Evolutionary conservation across 2,329 filamentous ascomycete genomes (phyloP).

Genomic region (Fusarium neocosmosporiellum): DNA sequence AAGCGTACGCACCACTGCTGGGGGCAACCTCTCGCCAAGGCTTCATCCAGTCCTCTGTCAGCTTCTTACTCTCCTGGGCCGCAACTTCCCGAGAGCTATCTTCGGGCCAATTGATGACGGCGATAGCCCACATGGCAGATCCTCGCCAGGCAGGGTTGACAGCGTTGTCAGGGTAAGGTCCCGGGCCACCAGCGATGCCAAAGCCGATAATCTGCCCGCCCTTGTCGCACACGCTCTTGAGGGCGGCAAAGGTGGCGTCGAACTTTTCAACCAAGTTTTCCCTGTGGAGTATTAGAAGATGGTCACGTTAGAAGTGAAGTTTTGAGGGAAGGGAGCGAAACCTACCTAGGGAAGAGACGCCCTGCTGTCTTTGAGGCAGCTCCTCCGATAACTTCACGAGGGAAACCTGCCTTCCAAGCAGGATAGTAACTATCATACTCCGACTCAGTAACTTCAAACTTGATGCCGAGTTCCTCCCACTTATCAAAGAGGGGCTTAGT

Average conservation of each 20-base stretch:
- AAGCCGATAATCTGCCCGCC: slow-evolving; percentile 56
- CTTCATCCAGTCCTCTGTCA: slow-evolving; percentile 43
- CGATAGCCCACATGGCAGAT: slow-evolving; percentile 52
- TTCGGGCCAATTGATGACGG: slow-evolving; percentile 46
- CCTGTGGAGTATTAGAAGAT: background rate
- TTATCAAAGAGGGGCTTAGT: slow-evolving; percentile 20
- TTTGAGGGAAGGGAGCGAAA: rapidly evolving
- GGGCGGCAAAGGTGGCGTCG: slow-evolving; percentile 48
- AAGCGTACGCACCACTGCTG: slow-evolving; percentile 32
- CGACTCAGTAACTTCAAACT: slow-evolving; percentile 14
- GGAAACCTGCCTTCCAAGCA: slow-evolving; percentile 38
- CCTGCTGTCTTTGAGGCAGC: slow-evolving; percentile 33
- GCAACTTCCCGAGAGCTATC: slow-evolving; percentile 26
- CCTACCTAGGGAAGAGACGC: slow-evolving; percentile 37
- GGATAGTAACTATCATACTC: slow-evolving; percentile 34
- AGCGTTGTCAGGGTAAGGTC: slow-evolving; percentile 52
- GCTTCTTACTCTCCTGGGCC: slow-evolving; percentile 25
- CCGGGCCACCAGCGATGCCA: slow-evolving; percentile 49
- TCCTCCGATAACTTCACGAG: slow-evolving; percentile 26
- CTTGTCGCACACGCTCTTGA: slow-evolving; percentile 53
- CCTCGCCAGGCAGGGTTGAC: slow-evolving; percentile 63
- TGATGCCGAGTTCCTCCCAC: slow-evolving; percentile 26
- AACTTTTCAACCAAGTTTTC: slow-evolving; percentile 42
- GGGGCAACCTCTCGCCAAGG: slow-evolving; percentile 39
- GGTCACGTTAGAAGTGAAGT: too few relatives aligned